Base-by-base conservation (phyloP, 169 alveolate species). In the Eimeria brunetti region DNA sequence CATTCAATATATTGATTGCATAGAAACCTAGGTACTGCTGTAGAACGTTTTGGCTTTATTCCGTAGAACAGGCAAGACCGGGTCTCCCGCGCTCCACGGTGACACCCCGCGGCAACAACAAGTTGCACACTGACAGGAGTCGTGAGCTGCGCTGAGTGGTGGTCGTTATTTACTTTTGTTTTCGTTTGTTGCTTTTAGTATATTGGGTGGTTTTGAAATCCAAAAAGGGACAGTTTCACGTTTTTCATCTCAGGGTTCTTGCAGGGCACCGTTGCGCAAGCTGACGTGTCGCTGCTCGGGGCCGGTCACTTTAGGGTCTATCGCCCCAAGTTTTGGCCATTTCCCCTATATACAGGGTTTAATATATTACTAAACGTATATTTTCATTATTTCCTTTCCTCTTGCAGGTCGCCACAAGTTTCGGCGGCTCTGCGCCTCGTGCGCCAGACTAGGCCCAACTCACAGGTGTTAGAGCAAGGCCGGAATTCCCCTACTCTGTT, bases 281-380 rank as follows among this genome's bases (percentile, higher is more conserved):
- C 92, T 56, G 81, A 44, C 92, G 81, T 38, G 92, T 85, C 81
- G 81, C 92, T 85, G 78, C 78, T 85, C 92, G 81, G 92, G 92
- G 92, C 81, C 83, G 92, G 81, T 85, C 81, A 85, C 51, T 62
- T 85, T 71, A 85, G 92, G 92, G 62, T 58, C 92, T 85, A 85
- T 85, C 92, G 73, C 73, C 75, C 76, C 80, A 85, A 81, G 92
- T 85, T 85, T 85, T 85, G 92, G 78, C 92, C 92, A 36, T 85
- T 85, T 60, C 41, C 78, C 64, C 67, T 56, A 36, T 7, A 85
- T 20, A 14, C 92, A 60, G 78, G 62, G 67, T 85, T 85, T 85
- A 85, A 85, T 62, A 27, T 85, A 53, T 58, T 53, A 12, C 44
- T 7, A 60, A 24, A 22, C 18, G 64, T 33, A 60, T 36, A 69